phyloP scores from a whole-genome alignment of 352 stramenopile genomes.

The Pythium phragmitis region DNA sequence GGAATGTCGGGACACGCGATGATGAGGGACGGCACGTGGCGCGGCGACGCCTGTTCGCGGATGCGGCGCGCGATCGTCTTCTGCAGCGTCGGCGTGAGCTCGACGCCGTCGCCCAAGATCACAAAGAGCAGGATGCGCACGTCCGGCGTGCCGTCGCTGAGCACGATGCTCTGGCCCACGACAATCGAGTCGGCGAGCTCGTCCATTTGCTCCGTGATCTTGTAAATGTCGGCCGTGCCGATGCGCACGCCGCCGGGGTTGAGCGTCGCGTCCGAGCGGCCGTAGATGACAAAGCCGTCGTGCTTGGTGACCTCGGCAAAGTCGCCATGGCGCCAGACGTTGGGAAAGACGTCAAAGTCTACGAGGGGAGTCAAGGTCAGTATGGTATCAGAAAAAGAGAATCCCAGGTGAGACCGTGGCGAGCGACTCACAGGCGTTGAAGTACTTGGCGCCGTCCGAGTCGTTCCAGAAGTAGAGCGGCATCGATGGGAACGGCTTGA shows the following conservation, averaged over 20 bases:
- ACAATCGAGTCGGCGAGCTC: slow-evolving; percentile 68
- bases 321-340: slow-evolving; percentile 82
- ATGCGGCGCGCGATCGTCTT: slow-evolving; percentile 55
- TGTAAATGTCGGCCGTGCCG: slow-evolving; percentile 79
- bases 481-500: slow-evolving; percentile 85
- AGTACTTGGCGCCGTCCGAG: slow-evolving; percentile 70
- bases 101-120: slow-evolving; percentile 41
- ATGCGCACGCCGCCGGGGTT: slow-evolving; percentile 80
- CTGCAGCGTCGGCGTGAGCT: slow-evolving; percentile 45
- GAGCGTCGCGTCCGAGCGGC: slow-evolving; percentile 75
- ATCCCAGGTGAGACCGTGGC: slow-evolving; percentile 21
- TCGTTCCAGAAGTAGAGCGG: slow-evolving; percentile 84
- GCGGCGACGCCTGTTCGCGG: slow-evolving; percentile 58
- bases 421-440: slow-evolving; percentile 59
- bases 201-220: slow-evolving; percentile 67
- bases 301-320: slow-evolving; percentile 70
- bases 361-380: slow-evolving; percentile 1
- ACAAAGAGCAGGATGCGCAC: slow-evolving; percentile 80
- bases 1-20: slow-evolving; percentile 68
- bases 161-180: slow-evolving; percentile 61
- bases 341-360: slow-evolving; percentile 81
- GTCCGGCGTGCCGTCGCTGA: slow-evolving; percentile 65
- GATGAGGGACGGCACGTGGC: slow-evolving; percentile 66
- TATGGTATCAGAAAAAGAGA: slow-evolving; percentile 1
- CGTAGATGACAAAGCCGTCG: slow-evolving; percentile 69